phyloP scores from a whole-genome alignment of 805 yeast species.

The Wickerhamomyces bovis region DNA sequence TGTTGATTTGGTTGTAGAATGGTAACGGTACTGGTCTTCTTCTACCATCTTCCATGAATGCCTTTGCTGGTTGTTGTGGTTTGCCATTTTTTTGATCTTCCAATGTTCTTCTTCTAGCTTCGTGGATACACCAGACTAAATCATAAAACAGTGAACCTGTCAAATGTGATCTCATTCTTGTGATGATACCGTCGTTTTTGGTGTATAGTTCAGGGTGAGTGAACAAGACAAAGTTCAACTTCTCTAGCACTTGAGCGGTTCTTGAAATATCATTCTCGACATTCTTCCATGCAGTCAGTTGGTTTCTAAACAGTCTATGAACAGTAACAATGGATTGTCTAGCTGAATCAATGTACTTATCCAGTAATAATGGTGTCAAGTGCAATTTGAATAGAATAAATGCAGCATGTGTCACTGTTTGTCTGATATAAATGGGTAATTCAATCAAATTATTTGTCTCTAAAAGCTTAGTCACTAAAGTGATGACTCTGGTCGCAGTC shows the following conservation, averaged over 20 bases:
- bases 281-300: constrained; percentile 80
- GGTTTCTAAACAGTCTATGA: constrained; percentile 80
- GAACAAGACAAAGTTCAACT: constrained; percentile 77
- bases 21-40: constrained; percentile 58
- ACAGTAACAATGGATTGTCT: constrained; percentile 92
- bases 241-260: constrained; percentile 86
- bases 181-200: constrained; percentile 67
- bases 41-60: constrained; percentile 6
- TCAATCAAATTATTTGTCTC: constrained; percentile 70
- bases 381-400: constrained; percentile 76
- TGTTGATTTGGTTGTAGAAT: constrained; percentile 83
- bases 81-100: constrained; percentile 32
- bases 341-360: constrained; percentile 75
- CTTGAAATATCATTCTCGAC: constrained; percentile 87
- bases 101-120: constrained; percentile 70
- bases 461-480: constrained; percentile 65
- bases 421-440: constrained; percentile 80
- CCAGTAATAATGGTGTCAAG: constrained; percentile 61
- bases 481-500: constrained; percentile 74
- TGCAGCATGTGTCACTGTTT: constrained; percentile 78
- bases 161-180: constrained; percentile 86
- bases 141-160: constrained; percentile 90
- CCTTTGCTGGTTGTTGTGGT: constrained; percentile 21
- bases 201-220: constrained; percentile 82
- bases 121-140: constrained; percentile 90